These are phyloP conservation scores for Penicillium palitans DNA, from an alignment of 2,329 filamentous ascomycete genomes.

Conservation along the genomic window DNA sequence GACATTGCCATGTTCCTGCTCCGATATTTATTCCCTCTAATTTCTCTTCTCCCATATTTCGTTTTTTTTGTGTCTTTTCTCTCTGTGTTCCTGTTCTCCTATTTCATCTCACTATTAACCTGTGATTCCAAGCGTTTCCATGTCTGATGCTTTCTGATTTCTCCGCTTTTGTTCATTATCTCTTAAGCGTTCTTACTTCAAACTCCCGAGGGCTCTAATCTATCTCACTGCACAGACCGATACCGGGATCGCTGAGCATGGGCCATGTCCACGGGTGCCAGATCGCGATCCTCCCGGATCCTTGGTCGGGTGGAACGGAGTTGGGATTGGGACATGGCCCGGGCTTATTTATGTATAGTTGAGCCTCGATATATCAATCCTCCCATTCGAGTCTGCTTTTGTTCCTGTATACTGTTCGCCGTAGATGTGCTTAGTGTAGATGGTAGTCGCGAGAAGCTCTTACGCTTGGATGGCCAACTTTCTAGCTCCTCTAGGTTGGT, in stretches of 20 bases:
- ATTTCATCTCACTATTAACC: background rate
- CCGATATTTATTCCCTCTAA: conserved; percentile 7
- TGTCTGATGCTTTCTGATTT: conserved; percentile 9
- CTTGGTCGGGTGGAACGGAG: background rate
- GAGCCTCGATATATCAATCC: conserved; percentile 3
- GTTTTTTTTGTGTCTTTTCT: background rate
- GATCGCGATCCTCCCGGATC: background rate
- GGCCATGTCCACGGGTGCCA: background rate
- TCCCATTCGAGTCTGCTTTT: background rate
- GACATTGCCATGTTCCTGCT: conserved; percentile 3
- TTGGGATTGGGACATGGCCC: background rate
- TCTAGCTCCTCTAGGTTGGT: background rate
- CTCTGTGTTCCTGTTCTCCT: background rate
- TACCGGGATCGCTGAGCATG: background rate
- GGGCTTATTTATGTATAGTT: conserved; percentile 1
- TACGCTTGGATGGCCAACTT: background rate
- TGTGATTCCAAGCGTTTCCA: conserved; percentile 11
- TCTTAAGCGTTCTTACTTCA: background rate
- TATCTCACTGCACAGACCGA: background rate
- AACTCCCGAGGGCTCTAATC: background rate
- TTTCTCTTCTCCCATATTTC: background rate
- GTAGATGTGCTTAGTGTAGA: background rate
- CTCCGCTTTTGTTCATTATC: background rate
- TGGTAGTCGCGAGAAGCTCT: background rate
- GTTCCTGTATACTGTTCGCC: background rate